Evolutionary conservation across 1,284 basidiomycete genomes (phyloP).

Genomic region (Microstroma glucosiphilum): DNA sequence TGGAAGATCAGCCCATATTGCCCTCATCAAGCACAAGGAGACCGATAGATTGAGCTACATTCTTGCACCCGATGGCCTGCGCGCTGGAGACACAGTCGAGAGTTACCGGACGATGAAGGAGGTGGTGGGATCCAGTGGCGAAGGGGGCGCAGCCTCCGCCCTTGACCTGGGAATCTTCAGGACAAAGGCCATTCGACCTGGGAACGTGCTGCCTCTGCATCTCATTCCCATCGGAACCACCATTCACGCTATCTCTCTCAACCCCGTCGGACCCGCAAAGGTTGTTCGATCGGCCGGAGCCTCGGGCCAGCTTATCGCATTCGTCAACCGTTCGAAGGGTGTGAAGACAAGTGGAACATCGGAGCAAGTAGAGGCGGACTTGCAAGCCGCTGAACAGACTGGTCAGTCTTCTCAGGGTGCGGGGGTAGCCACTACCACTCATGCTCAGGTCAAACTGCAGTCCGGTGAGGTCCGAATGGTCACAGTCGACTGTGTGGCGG

Average conservation of each 20-base stretch:
- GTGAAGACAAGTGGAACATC: background rate
- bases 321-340: constrained; percentile 15
- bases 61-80: constrained; percentile 79
- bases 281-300: constrained; percentile 86
- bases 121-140: constrained; percentile 36
- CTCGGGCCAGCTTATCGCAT: constrained; percentile 64
- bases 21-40: constrained; percentile 64
- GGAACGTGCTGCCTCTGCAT: constrained; percentile 85
- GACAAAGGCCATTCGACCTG: constrained; percentile 75
- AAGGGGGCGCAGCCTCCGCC: constrained; percentile 12
- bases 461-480: constrained; percentile 88
- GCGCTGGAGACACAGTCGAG: constrained; percentile 80
- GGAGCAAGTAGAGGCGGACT: background rate
- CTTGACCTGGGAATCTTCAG: constrained; percentile 82
- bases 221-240: constrained; percentile 87
- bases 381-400: background rate
- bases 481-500: constrained; percentile 74
- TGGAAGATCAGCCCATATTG: constrained; percentile 85
- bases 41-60: constrained; percentile 70
- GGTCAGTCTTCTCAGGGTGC: constrained; percentile 5
- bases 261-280: constrained; percentile 68
- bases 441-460: constrained; percentile 78
- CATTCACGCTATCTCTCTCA: constrained; percentile 77
- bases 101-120: constrained; percentile 61
- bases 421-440: constrained; percentile 48